A percentile compares a stretch with the other conserved stretches of the same genome.
phyloP scores from a whole-genome alignment of 2,329 filamentous ascomycete genomes.

The Colletotrichum salicis region DNA sequence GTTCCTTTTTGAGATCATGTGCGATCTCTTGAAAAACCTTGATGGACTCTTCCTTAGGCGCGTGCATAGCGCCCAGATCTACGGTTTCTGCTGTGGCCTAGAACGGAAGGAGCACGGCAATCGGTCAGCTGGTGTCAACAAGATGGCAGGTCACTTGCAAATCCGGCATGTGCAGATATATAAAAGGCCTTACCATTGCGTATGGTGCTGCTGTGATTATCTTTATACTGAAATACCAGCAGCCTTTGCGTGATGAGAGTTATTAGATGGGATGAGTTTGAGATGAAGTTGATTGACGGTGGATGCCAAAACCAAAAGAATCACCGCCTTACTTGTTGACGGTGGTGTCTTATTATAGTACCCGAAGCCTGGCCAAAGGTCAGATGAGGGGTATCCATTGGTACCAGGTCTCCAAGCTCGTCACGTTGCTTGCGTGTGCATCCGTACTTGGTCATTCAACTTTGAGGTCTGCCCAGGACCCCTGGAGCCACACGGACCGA shows the following conservation, averaged over 20 bases:
- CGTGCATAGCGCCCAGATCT: conserved; percentile 58
- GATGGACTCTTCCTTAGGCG: conserved; percentile 62
- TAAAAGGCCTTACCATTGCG: not conserved
- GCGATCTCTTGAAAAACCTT: conserved; percentile 60
- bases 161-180: not conserved
- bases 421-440: not conserved
- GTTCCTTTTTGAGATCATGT: conserved; percentile 60
- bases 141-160: not conserved
- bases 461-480: not conserved
- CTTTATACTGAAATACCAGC: not conserved
- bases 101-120: not conserved
- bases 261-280: not conserved
- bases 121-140: not conserved
- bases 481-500: not conserved
- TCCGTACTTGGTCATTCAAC: not conserved
- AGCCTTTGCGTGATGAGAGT: not conserved
- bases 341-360: not conserved
- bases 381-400: not conserved
- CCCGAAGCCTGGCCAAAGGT: not conserved
- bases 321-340: too few relatives aligned
- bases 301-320: not conserved
- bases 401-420: not conserved
- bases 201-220: not conserved
- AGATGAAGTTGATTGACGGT: not conserved
- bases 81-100: conserved; percentile 65